Percentiles rank a stretch among this genome's conserved stretches.
phyloP scores from a whole-genome alignment of 176 grass and related monocot genomes.

The Lolium perenne region DNA sequence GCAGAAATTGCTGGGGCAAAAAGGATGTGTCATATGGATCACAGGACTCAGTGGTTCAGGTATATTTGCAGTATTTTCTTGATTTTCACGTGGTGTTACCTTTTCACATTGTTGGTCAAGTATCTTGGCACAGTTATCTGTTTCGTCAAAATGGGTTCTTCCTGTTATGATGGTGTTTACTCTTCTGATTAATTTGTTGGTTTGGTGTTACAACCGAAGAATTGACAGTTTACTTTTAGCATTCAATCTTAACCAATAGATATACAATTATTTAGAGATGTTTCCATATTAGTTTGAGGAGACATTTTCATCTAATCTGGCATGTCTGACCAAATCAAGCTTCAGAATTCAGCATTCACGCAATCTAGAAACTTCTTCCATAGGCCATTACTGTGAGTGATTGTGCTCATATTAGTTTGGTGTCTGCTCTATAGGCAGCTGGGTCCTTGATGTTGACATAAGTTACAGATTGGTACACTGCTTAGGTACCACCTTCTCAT shows the following conservation, averaged over 20 bases:
- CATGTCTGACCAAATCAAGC: slow-evolving; percentile 13
- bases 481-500: slow-evolving; percentile 11
- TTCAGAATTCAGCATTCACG: slow-evolving; percentile 25
- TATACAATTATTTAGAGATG: slow-evolving; percentile 9
- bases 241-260: neutral
- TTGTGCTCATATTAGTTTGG: slow-evolving; percentile 11
- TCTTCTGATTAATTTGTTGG: slow-evolving; percentile 18
- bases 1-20: slow-evolving; percentile 73
- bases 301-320: slow-evolving; percentile 22
- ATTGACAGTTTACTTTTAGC: slow-evolving; percentile 4
- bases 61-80: slow-evolving; percentile 24
- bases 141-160: neutral
- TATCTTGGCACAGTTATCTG: neutral
- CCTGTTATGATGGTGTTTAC: neutral
- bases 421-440: slow-evolving; percentile 19
- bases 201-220: slow-evolving; percentile 22
- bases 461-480: neutral
- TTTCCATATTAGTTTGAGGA: neutral
- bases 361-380: neutral
- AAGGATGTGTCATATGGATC: slow-evolving; percentile 93
- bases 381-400: neutral
- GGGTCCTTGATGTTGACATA: slow-evolving; percentile 20
- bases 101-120: slow-evolving; percentile 17
- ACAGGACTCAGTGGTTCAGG: slow-evolving; percentile 93
- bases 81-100: neutral